A percentile compares a stretch with the other conserved stretches of the same genome.
phyloP scores from a whole-genome alignment of 805 yeast genomes.

The Saccharomycopsis fibuligera region DNA sequence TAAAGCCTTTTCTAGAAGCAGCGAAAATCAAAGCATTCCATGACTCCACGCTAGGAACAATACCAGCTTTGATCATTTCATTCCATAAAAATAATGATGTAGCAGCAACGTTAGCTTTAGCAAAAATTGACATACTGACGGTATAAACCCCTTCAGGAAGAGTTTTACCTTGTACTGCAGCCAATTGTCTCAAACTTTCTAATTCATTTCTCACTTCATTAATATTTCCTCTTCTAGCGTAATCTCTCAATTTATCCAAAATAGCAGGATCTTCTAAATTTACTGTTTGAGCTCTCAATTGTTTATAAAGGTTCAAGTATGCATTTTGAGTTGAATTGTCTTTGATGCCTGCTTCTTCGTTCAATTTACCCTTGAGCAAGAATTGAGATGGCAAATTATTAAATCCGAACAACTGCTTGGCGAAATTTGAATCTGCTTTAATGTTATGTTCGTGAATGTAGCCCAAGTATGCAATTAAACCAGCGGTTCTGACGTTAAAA shows the following conservation, averaged over 20 bases:
- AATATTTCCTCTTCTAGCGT: constrained; percentile 21
- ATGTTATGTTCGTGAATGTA: constrained; percentile 6
- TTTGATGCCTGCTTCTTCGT: not conserved
- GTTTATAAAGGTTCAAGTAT: not conserved
- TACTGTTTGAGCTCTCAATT: not conserved
- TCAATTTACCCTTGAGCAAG: not conserved
- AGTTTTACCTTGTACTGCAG: constrained; percentile 28
- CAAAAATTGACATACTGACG: constrained; percentile 42
- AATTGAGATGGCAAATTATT: constrained; percentile 1
- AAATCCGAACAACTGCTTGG: constrained; percentile 1
- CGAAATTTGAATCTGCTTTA: not conserved
- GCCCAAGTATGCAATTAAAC: constrained; percentile 12
- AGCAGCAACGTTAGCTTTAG: constrained; percentile 30
- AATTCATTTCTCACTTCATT: constrained; percentile 21
- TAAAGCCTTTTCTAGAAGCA: constrained; percentile 28
- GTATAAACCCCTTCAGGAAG: constrained; percentile 37
- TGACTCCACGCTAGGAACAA: constrained; percentile 37
- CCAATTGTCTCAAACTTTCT: constrained; percentile 22
- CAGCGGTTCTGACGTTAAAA: constrained; percentile 2
- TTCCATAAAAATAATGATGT: constrained; percentile 45
- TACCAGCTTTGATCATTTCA: constrained; percentile 35
- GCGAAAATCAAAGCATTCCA: constrained; percentile 59
- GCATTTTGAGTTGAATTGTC: not conserved
- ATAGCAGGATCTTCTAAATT: constrained; percentile 7
- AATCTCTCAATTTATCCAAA: constrained; percentile 21